Base-by-base conservation (phyloP, 306 rosid genomes). In the Delonix regia region DNA sequence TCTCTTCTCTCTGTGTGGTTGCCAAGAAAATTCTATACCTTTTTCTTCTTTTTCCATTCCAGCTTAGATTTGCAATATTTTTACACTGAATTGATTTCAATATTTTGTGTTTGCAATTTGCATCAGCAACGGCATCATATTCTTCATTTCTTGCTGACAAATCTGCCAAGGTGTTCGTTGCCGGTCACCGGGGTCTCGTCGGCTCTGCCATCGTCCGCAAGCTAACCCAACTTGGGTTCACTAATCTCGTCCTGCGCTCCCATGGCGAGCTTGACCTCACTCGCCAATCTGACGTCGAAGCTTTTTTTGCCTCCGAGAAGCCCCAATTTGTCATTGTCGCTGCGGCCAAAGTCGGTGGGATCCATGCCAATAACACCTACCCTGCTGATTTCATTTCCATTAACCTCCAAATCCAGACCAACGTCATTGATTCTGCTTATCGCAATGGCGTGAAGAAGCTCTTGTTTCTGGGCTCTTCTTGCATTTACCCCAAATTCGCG, bases 281-380 rank as follows among this genome's bases (percentile, higher is more conserved):
- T 36, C 90, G 94, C 82, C 99, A 95, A 71, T 68, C 80, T 67
- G 96, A 88, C 47, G 98, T 93, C 1, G 99, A 95, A 51, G 88
- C 97, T 48, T 95, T 95, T 87, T 95, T 92, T 69, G 94, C 89
- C 14, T 44, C 84, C 30, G 92, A 89, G 38, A 93, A 81, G 80
- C 99, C 97, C 6, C 91, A 77, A 70, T 95, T 82, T 84, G 93
- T 87, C 9, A 83, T 95, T 73, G 92, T 93, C 66, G 93, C 97
- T n/a, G 99, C 99, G 0, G 99, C 99, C 25, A 95, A 95, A 88
- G 98, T 95, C 27, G 99, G 99, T 18, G 99, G 98, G 28, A 95
- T 95, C 73, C 97, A 95, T 80, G 99, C 99, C 67, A 95, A 95
- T 86, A 95, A 81, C 74, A 95, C 98, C 7, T 91, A 95, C 76